phyloP scores from a whole-genome alignment of 345 rosid genomes.

The Gossypioides kirkii region DNA sequence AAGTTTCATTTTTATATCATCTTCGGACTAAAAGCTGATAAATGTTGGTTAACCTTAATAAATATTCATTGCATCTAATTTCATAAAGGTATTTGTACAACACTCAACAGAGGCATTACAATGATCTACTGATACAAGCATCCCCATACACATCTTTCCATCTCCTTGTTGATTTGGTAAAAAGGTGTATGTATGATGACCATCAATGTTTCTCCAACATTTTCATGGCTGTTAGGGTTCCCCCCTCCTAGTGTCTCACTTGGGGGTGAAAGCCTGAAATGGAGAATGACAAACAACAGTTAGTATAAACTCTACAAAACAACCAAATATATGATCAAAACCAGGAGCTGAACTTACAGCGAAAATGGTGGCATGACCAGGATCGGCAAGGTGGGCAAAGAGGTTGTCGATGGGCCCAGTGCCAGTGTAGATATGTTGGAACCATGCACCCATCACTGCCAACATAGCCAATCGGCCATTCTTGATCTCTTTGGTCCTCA shows the following conservation, averaged over 20 bases:
- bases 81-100: slow-evolving; percentile 36
- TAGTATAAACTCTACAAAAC: not conserved
- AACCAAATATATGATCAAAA: not conserved
- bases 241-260: slow-evolving; percentile 36
- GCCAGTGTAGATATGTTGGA: slow-evolving; percentile 96
- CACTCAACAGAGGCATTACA: slow-evolving; percentile 24
- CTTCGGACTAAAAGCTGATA: not conserved
- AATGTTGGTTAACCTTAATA: slow-evolving; percentile 3
- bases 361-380: slow-evolving; percentile 91
- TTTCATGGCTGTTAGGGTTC: not conserved
- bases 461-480: slow-evolving; percentile 95
- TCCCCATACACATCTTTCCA: slow-evolving; percentile 14
- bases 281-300: slow-evolving; percentile 11
- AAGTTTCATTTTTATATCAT: not conserved
- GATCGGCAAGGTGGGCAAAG: slow-evolving; percentile 94
- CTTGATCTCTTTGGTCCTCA: slow-evolving; percentile 95
- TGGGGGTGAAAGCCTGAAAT: slow-evolving; percentile 78
- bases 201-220: not conserved
- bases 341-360: slow-evolving; percentile 46
- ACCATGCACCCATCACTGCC: slow-evolving; percentile 99
- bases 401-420: slow-evolving; percentile 97
- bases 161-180: slow-evolving; percentile 2
- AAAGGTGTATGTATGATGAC: not conserved
- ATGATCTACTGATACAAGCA: slow-evolving; percentile 21
- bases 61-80: slow-evolving; percentile 15